These are phyloP conservation scores for Trichomonascaceae sp. DNA, from an alignment of 1,139 yeast genomes.

Conservation along the genomic window DNA sequence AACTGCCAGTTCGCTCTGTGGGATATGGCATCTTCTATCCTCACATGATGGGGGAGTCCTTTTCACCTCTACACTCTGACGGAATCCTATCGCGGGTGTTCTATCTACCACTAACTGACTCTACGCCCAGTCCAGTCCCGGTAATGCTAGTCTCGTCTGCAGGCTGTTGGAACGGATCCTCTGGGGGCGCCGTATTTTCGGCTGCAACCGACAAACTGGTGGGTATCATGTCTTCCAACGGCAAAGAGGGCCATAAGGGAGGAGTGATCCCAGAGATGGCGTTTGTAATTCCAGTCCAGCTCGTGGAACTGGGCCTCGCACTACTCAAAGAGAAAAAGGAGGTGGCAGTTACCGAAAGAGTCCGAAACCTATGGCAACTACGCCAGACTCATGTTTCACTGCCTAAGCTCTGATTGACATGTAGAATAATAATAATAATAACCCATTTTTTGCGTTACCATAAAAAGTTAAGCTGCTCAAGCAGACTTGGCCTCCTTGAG, in stretches of 20 bases:
- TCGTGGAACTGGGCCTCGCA: slow-evolving; percentile 17
- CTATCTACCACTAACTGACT: slow-evolving; percentile 10
- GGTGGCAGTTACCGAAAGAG: slow-evolving; percentile 4
- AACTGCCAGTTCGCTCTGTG: slow-evolving; percentile 33
- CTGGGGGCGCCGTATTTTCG: slow-evolving; percentile 49
- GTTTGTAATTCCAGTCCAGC: slow-evolving; percentile 30
- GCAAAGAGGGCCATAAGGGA: slow-evolving; percentile 28
- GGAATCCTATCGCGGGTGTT: slow-evolving; percentile 33
- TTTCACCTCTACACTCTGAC: slow-evolving; percentile 32
- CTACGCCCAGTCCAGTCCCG: slow-evolving; percentile 6
- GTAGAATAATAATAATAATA: no score
- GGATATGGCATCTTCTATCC: slow-evolving; percentile 48
- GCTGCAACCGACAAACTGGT: slow-evolving; percentile 5
- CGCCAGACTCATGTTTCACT: slow-evolving; percentile 6
- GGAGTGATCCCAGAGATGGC: slow-evolving; percentile 34
- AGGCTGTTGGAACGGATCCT: slow-evolving; percentile 66
- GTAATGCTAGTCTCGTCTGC: slow-evolving; percentile 42
- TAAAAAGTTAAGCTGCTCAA: background rate
- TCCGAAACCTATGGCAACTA: slow-evolving; percentile 8
- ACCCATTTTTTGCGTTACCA: no score
- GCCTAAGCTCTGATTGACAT: background rate
- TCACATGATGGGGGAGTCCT: slow-evolving; percentile 10
- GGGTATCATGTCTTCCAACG: slow-evolving; percentile 57
- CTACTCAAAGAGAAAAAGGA: slow-evolving; percentile 8
- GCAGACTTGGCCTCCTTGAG: background rate